These are phyloP conservation scores for Senecio squalidus DNA, from an alignment of 140 eudicot species.

Conservation along the genomic window DNA sequence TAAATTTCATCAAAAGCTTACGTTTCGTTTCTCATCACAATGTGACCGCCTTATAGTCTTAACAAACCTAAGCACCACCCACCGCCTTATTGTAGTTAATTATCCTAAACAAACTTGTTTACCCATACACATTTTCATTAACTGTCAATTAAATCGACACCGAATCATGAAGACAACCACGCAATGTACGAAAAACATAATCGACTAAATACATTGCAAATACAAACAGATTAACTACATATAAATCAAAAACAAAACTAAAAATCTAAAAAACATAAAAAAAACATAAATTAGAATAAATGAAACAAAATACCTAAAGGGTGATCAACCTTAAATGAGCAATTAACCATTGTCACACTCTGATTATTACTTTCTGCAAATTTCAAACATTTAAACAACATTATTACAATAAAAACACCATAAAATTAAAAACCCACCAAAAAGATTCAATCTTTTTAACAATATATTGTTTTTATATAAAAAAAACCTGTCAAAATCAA, in stretches of 20 bases:
- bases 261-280: neutral
- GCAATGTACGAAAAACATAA: neutral
- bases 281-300: neutral
- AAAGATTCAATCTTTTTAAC: neutral
- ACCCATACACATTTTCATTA: neutral
- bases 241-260: neutral
- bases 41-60: too few species aligned
- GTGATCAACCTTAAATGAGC: constrained; percentile 48
- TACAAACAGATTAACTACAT: too few species aligned
- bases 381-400: constrained; percentile 42
- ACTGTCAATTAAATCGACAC: too few species aligned
- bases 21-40: neutral
- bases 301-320: constrained; percentile 43
- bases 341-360: constrained; percentile 61
- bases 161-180: neutral
- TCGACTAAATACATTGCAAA: neutral
- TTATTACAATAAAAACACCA: constrained; percentile 2
- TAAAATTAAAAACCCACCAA: too few species aligned
- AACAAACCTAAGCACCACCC: too few species aligned
- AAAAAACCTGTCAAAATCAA: too few species aligned
- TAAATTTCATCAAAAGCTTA: neutral
- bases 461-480: too few species aligned
- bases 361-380: constrained; percentile 38
- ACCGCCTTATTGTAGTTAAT: neutral
- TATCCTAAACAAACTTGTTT: neutral